Conservation (phyloP, 192 early-diverging fungal species). For the Funneliformis geosporum region DNA sequence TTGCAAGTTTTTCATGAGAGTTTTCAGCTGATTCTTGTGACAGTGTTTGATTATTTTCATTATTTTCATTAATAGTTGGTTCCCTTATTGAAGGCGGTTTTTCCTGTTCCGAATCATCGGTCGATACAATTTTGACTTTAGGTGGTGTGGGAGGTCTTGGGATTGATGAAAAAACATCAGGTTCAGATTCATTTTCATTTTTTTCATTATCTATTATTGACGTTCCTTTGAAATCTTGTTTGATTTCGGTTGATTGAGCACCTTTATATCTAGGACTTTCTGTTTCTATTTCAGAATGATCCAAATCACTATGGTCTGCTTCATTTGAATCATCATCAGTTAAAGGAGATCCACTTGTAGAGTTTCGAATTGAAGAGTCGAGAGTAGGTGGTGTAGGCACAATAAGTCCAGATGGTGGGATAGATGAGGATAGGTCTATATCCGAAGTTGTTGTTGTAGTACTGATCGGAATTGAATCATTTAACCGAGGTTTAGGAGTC, state of each 20-base stretch:
- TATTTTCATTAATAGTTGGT: neutral
- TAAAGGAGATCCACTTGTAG: neutral
- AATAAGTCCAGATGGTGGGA: neutral
- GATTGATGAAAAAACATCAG: neutral
- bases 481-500: neutral
- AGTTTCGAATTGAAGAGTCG: neutral
- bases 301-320: conserved; percentile 19
- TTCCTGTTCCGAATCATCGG: neutral
- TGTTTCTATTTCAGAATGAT: conserved; percentile 1
- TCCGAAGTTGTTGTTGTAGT: neutral
- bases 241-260: neutral
- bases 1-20: neutral
- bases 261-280: neutral
- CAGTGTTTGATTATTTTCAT: neutral
- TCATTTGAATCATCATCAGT: conserved; percentile 15
- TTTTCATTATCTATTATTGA: neutral
- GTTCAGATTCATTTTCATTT: neutral
- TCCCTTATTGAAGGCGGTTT: neutral
- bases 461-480: neutral
- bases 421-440: neutral
- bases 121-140: neutral
- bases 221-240: neutral
- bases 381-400: neutral
- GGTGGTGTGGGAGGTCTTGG: neutral
- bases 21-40: neutral